These are phyloP conservation scores for Cladosporium velox DNA, from an alignment of 2,329 filamentous ascomycete genomes.

Conservation along the genomic window DNA sequence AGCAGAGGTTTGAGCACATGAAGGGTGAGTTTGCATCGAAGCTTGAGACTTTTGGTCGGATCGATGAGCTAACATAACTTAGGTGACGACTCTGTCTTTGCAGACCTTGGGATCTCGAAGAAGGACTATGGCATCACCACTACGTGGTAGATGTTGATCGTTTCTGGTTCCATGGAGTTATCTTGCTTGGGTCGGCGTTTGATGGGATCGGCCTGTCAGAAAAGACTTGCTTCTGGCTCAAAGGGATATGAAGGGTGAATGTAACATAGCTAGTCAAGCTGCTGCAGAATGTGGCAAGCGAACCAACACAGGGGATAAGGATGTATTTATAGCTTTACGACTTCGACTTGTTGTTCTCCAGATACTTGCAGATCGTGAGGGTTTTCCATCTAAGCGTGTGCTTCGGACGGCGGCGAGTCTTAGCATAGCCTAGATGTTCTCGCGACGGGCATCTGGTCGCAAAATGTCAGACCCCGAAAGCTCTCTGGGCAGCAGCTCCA, in stretches of 20 bases:
- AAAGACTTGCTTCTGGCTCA: background rate
- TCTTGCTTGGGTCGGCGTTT: background rate
- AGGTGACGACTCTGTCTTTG: conserved; percentile 63
- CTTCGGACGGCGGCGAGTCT: too few species aligned
- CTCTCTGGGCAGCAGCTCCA: background rate
- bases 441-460: too few species aligned
- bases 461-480: too few species aligned
- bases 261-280: conserved; percentile 2
- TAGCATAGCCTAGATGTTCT: too few species aligned
- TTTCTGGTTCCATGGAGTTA: background rate
- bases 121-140: conserved; percentile 66
- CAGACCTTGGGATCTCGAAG: conserved; percentile 60
- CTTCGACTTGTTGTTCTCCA: background rate
- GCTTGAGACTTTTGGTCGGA: background rate
- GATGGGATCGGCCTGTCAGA: background rate
- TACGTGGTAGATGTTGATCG: conserved; percentile 54
- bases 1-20: conserved; percentile 63
- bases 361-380: background rate
- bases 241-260: background rate
- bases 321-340: background rate
- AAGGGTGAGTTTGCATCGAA: conserved; percentile 40
- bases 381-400: too few species aligned
- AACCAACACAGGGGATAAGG: background rate
- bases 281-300: background rate
- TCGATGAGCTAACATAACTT: background rate